Percentiles rank a stretch among this genome's conserved stretches.
These are phyloP conservation scores for Ophiostoma tasmaniense DNA, from an alignment of 2,329 filamentous ascomycete genomes.

Conservation along the genomic window DNA sequence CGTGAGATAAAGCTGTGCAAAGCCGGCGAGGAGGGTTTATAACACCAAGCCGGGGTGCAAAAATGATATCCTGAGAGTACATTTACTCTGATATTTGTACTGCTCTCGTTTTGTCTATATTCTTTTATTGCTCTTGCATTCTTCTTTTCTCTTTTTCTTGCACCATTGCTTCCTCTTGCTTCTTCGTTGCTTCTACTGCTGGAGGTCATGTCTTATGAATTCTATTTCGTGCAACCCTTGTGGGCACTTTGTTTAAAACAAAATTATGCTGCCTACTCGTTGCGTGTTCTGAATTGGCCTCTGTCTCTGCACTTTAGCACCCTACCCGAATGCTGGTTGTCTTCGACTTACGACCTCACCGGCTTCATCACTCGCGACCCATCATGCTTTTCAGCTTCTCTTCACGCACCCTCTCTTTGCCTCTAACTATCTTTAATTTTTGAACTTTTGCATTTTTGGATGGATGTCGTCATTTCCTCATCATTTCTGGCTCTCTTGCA, in stretches of 20 bases:
- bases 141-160: neutral
- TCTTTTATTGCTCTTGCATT: neutral
- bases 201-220: conserved; percentile 4
- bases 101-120: neutral
- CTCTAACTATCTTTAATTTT: neutral
- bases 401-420: neutral
- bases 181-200: neutral
- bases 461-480: neutral
- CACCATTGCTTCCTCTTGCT: neutral
- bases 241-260: conserved; percentile 6
- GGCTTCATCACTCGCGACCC: neutral
- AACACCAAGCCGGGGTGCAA: neutral
- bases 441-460: neutral
- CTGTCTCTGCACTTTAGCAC: neutral
- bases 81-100: neutral
- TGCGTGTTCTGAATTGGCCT: conserved; percentile 2
- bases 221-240: neutral
- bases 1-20: conserved; percentile 96
- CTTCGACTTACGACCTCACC: neutral
- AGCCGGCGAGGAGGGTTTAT: conserved; percentile 78
- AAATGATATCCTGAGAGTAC: neutral
- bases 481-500: neutral
- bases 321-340: neutral
- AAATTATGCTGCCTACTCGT: conserved; percentile 1
- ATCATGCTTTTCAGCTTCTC: neutral